phyloP scores from a whole-genome alignment of 2,329 filamentous ascomycete species.

The Epichloe amarillans region DNA sequence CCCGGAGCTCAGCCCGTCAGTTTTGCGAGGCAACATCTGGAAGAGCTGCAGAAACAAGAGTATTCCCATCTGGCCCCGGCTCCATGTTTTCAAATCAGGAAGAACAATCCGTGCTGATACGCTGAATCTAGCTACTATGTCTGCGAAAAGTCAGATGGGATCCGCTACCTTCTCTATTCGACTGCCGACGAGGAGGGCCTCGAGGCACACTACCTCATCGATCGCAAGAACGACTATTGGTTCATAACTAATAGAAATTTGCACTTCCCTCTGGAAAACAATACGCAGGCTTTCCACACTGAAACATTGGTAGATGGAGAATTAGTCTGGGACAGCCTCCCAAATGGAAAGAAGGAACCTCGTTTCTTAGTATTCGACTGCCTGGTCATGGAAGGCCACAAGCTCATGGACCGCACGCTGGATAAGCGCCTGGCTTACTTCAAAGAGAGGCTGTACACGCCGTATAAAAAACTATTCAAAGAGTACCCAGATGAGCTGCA shows the following conservation, averaged over 20 bases:
- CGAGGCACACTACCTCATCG: slow-evolving; percentile 83
- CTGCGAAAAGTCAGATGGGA: slow-evolving; percentile 95
- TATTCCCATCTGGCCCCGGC: slow-evolving; percentile 22
- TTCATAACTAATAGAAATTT: slow-evolving; percentile 55
- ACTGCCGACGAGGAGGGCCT: slow-evolving; percentile 46
- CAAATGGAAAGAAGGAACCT: slow-evolving; percentile 53
- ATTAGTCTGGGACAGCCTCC: slow-evolving; percentile 70
- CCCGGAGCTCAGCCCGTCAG: slow-evolving; percentile 91
- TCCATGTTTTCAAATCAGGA: neutral
- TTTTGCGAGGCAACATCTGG: slow-evolving; percentile 68
- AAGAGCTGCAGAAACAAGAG: slow-evolving; percentile 72
- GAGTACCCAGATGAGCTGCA: slow-evolving; percentile 55
- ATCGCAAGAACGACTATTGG: slow-evolving; percentile 97
- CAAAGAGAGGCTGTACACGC: slow-evolving; percentile 59
- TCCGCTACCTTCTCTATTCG: slow-evolving; percentile 88
- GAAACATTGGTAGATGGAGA: slow-evolving; percentile 85
- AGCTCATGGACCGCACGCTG: slow-evolving; percentile 63
- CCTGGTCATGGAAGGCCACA: slow-evolving; percentile 64
- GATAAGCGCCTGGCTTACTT: slow-evolving; percentile 87
- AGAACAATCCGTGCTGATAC: slow-evolving; percentile 4
- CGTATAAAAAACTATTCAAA: slow-evolving; percentile 50
- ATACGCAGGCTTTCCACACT: slow-evolving; percentile 56
- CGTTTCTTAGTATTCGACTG: slow-evolving; percentile 92
- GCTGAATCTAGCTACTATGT: slow-evolving; percentile 66
- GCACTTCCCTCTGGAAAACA: slow-evolving; percentile 64